Base-by-base conservation (phyloP, 345 rosid genomes). In the Microcos paniculata region DNA sequence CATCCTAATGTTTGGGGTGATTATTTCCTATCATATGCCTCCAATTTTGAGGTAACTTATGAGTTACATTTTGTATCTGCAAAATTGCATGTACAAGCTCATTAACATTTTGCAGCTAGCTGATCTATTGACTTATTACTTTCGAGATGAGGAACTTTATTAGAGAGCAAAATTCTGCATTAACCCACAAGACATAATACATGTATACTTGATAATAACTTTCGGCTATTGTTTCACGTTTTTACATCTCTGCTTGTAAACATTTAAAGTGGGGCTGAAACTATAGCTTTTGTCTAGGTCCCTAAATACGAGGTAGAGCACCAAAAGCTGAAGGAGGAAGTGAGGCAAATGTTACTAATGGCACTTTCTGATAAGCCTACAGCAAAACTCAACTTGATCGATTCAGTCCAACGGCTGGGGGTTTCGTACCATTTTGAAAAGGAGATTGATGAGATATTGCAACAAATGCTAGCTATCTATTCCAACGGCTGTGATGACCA, bases 361-460 rank as follows among this genome's bases (percentile, higher is more conserved):
- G 62, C 4, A 19, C 24, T 2, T 13, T 52, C 6, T 30, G 70
- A 63, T 28, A 48, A n/a, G 24, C 71, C 52, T 49, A 5, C 6
- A 6, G 16, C 53, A 26, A 67, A 31, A 12, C 56, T 87, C 4
- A 61, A 77, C 40, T 62, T 80, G 75, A 69, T 87, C 6, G 85
- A 85, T 76, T 69, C 73, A 10, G 51, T 87, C 45, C 84, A 85
- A 46, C 82, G 84, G 5, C 46, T 84, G n/a, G 92, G 92, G 2
- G 33, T 89, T 21, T 65, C 80, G 13, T 86, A 89, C 46, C 91
- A 83, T 82, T 90, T 90, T 28, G 76, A 84, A 43, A 14, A 8
- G 1, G 87, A 89, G 78, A 79, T 81, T 48, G 85, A 81, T 12
- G 74, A 49, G 28, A 24, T 57, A 28, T 19, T 85, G 31, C 66